Base-by-base conservation (phyloP, 1,284 basidiomycete genomes). In the Irpex sp. region DNA sequence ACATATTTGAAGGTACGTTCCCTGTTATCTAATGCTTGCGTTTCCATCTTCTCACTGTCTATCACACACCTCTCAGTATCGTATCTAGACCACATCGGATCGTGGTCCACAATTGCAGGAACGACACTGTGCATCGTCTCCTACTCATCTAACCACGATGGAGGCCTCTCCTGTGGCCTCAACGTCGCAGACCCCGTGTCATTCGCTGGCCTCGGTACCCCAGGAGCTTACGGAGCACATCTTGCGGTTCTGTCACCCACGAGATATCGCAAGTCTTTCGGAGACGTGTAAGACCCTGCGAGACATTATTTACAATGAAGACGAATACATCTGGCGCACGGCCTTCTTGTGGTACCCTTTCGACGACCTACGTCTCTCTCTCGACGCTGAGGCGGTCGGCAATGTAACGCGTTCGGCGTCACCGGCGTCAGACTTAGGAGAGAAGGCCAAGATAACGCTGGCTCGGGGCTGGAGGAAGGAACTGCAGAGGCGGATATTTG, bases 311-410 rank as follows among this genome's bases (percentile, higher is more conserved):
- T 83, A 85, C 68, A 71, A 77, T 36, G 65, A 76, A 21, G 84
- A 87, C 72, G 80, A 83, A 60, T 83, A 83, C 69, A 78, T 90
- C 49, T 90, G 87, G 87, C 83, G 86, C 55, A 76, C 81, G 60
- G 76, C 90, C 31, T 88, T 85, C 73, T 79, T 87, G 36, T 63
- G 71, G 26, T 74, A 75, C 46, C 79, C 81, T 13, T 89, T 88
- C 70, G 88, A 90, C 68, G 83, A 87, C 68, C 85, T 83, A n/a
- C 78, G 81, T 26, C 67, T 71, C 54, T 70, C 73, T 8, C 49
- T 68, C 13, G 61, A 65, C 21, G 63, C 8, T 21, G 19, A n/a
- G 17, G 19, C 19, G 17, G 8, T 50, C 49, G 49, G 37, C 31
- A 31, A 31, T 31, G 31, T 5, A 5, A 31, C 31, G 51, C 21